Percentiles rank a stretch among this genome's conserved stretches.
Conservation (phyloP, 345 rosid species). For the Acer yangbiense region DNA sequence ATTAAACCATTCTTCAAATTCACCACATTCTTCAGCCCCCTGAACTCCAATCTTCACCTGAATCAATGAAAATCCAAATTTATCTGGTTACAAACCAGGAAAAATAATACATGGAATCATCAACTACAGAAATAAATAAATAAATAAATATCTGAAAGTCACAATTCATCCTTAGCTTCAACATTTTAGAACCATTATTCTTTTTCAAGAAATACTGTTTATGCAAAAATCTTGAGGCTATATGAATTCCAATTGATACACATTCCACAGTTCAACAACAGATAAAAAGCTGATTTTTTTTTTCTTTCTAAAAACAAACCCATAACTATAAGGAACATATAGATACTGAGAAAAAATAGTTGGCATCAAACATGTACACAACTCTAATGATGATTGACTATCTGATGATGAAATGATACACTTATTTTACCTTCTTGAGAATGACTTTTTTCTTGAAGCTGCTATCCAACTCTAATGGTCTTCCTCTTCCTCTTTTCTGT, state of each 20-base stretch:
- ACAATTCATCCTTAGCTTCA: background rate
- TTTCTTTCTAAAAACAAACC: background rate
- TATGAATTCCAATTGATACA: background rate
- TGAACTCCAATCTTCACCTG: conserved; percentile 83
- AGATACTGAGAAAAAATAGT: background rate
- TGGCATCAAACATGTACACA: background rate
- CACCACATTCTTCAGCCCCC: conserved; percentile 88
- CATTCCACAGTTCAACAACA: background rate
- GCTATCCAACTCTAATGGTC: conserved; percentile 36
- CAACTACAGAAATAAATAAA: no score
- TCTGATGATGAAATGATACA: background rate
- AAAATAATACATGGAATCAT: background rate
- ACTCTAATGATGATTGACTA: no score
- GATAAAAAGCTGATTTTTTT: background rate
- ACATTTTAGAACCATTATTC: background rate
- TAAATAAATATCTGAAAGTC: background rate
- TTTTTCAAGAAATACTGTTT: no score
- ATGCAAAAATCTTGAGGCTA: no score
- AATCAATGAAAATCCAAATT: conserved; percentile 15
- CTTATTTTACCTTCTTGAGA: conserved; percentile 63
- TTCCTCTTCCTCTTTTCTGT: conserved; percentile 49
- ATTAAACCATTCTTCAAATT: conserved; percentile 97
- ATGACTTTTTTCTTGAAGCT: conserved; percentile 74
- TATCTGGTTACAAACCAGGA: background rate
- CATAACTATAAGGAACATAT: background rate